phyloP scores from a whole-genome alignment of 2,329 filamentous ascomycete species.

The Hirsutella minnesotensis region DNA sequence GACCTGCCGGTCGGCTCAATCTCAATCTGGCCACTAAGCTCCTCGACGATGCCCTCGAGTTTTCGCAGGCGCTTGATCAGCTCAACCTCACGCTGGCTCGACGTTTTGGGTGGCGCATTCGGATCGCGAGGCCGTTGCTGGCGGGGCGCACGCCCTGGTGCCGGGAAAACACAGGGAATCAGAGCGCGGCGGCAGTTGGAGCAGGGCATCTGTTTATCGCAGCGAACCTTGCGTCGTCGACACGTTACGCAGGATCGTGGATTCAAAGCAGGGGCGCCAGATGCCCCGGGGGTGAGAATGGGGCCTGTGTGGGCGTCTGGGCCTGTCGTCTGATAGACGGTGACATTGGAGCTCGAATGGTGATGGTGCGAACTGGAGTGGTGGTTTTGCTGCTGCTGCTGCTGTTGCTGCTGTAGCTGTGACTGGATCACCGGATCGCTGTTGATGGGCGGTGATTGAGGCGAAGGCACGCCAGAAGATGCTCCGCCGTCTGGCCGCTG shows the following conservation, averaged over 20 bases:
- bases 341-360: conserved; percentile 21
- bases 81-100: conserved; percentile 53
- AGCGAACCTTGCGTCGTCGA: conserved; percentile 55
- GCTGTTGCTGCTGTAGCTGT: conserved; percentile 5
- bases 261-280: conserved; percentile 24
- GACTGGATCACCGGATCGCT: conserved; percentile 8
- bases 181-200: conserved; percentile 61
- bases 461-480: conserved; percentile 10
- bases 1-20: conserved; percentile 29
- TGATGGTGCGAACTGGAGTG: background rate
- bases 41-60: conserved; percentile 65
- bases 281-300: conserved; percentile 20
- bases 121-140: conserved; percentile 54
- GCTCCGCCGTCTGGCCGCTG: conserved; percentile 8
- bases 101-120: conserved; percentile 46
- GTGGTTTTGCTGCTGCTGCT: conserved; percentile 4
- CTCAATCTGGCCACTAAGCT: conserved; percentile 53
- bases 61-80: conserved; percentile 60
- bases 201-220: conserved; percentile 68
- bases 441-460: conserved; percentile 12
- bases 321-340: conserved; percentile 27
- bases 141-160: conserved; percentile 59
- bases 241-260: conserved; percentile 39
- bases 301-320: conserved; percentile 24
- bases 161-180: conserved; percentile 63